Conservation (phyloP, 306 rosid genomes). For the Lagenaria siceraria region DNA sequence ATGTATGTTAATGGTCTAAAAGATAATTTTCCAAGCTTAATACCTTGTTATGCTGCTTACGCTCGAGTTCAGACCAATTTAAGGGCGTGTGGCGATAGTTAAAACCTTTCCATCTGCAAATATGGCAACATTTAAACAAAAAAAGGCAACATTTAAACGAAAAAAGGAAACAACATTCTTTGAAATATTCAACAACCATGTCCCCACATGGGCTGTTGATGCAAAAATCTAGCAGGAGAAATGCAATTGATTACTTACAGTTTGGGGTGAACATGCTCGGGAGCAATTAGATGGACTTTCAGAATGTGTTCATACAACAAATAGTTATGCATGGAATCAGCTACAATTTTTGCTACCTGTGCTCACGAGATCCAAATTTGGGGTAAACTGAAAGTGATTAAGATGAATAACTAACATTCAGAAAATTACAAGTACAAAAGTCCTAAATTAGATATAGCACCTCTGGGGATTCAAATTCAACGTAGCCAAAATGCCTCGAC, state of each 20-base stretch:
- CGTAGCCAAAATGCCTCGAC: conserved; percentile 71
- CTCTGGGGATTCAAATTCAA: conserved; percentile 75
- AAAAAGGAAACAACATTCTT: not conserved
- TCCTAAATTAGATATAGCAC: conserved; percentile 19
- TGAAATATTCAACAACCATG: too few species aligned
- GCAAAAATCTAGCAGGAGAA: not conserved
- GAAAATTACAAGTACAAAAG: not conserved
- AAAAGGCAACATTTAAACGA: not conserved
- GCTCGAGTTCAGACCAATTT: conserved; percentile 46
- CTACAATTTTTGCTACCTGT: conserved; percentile 85
- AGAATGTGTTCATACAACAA: conserved; percentile 65
- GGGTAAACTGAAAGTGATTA: not conserved
- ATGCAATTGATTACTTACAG: conserved; percentile 36
- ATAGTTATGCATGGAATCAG: conserved; percentile 87
- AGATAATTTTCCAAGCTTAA: not conserved
- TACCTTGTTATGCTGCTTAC: conserved; percentile 60
- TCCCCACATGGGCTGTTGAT: not conserved
- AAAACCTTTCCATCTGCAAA: conserved; percentile 63
- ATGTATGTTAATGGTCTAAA: not conserved
- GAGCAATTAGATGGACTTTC: conserved; percentile 55
- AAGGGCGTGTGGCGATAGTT: conserved; percentile 38
- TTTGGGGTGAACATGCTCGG: conserved; percentile 58
- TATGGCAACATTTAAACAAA: not conserved
- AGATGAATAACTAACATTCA: not conserved
- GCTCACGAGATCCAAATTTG: conserved; percentile 4